A percentile compares a stretch with the other conserved stretches of the same genome.
Conservation (phyloP, 768 basidiomycete species). For the Nevesoporus exiguus region DNA sequence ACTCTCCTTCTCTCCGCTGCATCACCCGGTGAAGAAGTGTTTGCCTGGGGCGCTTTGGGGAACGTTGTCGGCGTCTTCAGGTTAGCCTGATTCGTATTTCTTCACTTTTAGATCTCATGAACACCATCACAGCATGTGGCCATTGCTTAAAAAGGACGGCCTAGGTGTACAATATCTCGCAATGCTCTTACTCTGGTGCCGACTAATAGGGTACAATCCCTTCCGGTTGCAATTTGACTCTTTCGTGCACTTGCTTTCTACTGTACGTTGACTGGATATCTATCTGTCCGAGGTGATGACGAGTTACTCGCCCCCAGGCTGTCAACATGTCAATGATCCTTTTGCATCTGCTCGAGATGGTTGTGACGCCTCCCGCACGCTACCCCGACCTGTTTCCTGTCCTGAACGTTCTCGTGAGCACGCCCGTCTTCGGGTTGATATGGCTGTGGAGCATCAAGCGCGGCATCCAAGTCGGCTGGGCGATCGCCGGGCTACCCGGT, state of each 20-base stretch:
- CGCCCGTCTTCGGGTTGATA: conserved; percentile 73
- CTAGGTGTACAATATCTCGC: conserved; percentile 71
- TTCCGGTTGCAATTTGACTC: conserved; percentile 42
- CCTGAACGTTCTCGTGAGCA: conserved; percentile 77
- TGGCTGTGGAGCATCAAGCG: conserved; percentile 91
- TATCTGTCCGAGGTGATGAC: neutral
- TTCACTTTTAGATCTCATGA: neutral
- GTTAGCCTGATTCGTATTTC: conserved; percentile 39
- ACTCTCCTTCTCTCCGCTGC: conserved; percentile 66
- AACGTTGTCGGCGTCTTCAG: conserved; percentile 89
- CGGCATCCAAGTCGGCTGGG: conserved; percentile 79
- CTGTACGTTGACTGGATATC: conserved; percentile 36
- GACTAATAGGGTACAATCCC: conserved; percentile 74
- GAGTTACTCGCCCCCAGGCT: conserved; percentile 30
- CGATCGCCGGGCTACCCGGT: conserved; percentile 53
- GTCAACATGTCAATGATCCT: conserved; percentile 52
- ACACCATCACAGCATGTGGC: conserved; percentile 77
- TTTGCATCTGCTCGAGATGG: conserved; percentile 63
- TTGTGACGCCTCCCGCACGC: conserved; percentile 61
- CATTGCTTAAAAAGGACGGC: conserved; percentile 76
- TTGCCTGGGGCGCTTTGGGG: conserved; percentile 37
- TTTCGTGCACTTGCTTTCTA: conserved; percentile 50
- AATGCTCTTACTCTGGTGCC: conserved; percentile 75
- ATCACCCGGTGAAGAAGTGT: conserved; percentile 23
- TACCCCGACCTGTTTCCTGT: conserved; percentile 87